These are phyloP conservation scores for Aspergillus leporis DNA, from an alignment of 495 filamentous ascomycete species.

Conservation along the genomic window DNA sequence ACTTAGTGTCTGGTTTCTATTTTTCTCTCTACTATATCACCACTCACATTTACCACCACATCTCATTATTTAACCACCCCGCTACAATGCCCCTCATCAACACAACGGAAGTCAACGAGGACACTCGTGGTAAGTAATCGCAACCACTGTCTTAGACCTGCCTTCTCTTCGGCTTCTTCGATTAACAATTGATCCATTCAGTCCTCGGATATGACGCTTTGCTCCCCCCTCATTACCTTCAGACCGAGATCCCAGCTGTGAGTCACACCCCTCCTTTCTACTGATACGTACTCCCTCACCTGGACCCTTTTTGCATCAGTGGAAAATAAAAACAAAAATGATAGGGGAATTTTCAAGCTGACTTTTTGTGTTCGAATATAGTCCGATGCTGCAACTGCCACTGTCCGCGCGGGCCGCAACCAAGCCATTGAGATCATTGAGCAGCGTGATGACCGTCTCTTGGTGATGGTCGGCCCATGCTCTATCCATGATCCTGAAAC, in stretches of 20 bases:
- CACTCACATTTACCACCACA: background rate
- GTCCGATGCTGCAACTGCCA: slow-evolving; percentile 53
- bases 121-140: slow-evolving; percentile 52
- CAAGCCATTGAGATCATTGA: slow-evolving; percentile 85
- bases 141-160: background rate
- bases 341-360: background rate
- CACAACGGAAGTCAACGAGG: slow-evolving; percentile 50
- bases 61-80: background rate
- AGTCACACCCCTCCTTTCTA: slow-evolving; percentile 37
- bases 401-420: slow-evolving; percentile 79
- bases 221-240: slow-evolving; percentile 84
- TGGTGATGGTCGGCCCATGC: slow-evolving; percentile 94
- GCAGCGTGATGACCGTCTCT: slow-evolving; percentile 76
- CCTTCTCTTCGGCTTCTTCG: slow-evolving; percentile 4
- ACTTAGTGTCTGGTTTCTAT: background rate
- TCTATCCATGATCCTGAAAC: slow-evolving; percentile 92
- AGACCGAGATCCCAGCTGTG: slow-evolving; percentile 83
- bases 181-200: slow-evolving; percentile 34
- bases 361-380: slow-evolving; percentile 18
- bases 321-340: background rate
- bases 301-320: background rate
- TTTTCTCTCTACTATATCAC: background rate
- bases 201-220: slow-evolving; percentile 95
- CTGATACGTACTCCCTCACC: background rate
- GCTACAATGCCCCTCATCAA: slow-evolving; percentile 50